Evolutionary conservation across 306 rosid species (phyloP), one percentile per base, ranked within the genome.

Genomic region (Dalbergia oliveri): DNA sequence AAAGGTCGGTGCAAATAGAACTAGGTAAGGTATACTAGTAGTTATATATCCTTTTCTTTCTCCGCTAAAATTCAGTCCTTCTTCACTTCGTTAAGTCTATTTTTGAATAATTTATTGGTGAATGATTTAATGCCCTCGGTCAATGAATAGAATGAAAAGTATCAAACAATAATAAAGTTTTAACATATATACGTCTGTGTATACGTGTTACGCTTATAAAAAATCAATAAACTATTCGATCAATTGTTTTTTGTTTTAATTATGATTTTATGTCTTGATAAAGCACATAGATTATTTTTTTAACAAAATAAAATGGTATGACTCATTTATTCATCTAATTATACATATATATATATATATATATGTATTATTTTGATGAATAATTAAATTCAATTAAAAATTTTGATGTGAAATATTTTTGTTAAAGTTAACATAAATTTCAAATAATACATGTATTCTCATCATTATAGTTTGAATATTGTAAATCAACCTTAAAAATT

Each of bases 1-100:
- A 54, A 54, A 6, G 80, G 80, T 76, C 13, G 63, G 61, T 76
- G 64, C 60, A 54, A 9, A 44, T 8, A 9, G 13, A 44, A 9
- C 11, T 44, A 44, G 2, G 41, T 37, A 37, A 37, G 4, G 41
- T 37, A 37, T 37, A 37, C 31, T 37, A 37, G 41, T 37, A 37
- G 31, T 26, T 26, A 26, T 2, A n/a, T n/a, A n/a, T n/a, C 1
- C 1, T 37, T 37, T 37, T 0, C 13, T 50, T 47, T 47, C 53
- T 14, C 11, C 53, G 3, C 53, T 50, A 12, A 50, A 50, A 50
- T 14, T 50, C 57, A 50, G n/a, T 50, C 57, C 57, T 54, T 44
- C 50, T 44, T 44, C 5, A 44, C 23, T 51, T 51, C 21, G 11
- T n/a, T n/a, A 5, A 8, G 15, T n/a, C 15, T 47, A 47, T 53